These are phyloP conservation scores for Ambrosia hybrid DNA, from an alignment of 140 eudicot genomes.

Conservation along the genomic window DNA sequence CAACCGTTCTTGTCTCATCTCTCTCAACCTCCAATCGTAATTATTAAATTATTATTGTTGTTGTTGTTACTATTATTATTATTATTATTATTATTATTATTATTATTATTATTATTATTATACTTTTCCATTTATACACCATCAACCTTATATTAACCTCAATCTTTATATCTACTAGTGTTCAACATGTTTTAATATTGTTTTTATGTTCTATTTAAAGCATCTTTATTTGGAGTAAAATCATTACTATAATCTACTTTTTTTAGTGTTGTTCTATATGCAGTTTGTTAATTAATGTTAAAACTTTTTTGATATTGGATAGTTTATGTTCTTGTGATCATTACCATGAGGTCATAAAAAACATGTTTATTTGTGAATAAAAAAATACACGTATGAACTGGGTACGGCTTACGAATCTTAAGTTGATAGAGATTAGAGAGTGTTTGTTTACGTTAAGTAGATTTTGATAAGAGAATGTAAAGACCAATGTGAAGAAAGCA, in stretches of 20 bases:
- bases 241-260: neutral
- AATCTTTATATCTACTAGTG: neutral
- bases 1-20: slow-evolving; percentile 77
- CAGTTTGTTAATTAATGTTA: neutral
- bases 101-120: neutral
- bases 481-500: slow-evolving; percentile 58
- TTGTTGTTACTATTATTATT: too few relatives aligned
- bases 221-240: too few relatives aligned
- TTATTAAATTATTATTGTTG: neutral
- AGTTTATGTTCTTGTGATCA: slow-evolving; percentile 20
- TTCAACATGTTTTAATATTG: neutral
- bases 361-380: neutral
- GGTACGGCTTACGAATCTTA: neutral
- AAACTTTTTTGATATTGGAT: neutral
- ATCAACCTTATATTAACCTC: neutral
- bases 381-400: slow-evolving; percentile 1
- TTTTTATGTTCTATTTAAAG: too few relatives aligned
- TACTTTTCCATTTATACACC: too few relatives aligned
- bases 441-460: neutral
- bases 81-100: too few relatives aligned
- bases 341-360: slow-evolving; percentile 11
- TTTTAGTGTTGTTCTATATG: slow-evolving; percentile 5
- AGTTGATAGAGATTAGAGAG: neutral
- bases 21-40: slow-evolving; percentile 64
- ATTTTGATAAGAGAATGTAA: neutral